phyloP scores from a whole-genome alignment of 257 asterid species.

The Nyctanthes arbortristis region DNA sequence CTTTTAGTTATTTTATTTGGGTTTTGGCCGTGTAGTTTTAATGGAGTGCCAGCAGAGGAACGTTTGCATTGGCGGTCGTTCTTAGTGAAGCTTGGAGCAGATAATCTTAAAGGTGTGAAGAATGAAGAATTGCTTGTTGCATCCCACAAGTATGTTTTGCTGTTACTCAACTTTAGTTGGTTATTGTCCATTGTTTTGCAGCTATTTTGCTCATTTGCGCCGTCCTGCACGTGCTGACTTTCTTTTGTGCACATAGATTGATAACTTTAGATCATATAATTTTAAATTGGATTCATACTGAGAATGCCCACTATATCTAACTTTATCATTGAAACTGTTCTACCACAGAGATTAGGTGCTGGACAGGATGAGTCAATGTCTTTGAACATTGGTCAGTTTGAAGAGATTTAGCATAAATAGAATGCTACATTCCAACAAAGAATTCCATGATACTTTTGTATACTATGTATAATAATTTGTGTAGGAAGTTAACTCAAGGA shows the following conservation, averaged over 20 bases:
- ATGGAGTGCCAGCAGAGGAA: conserved; percentile 97
- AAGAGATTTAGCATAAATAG: not conserved
- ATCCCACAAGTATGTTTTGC: conserved; percentile 43
- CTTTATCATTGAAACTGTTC: not conserved
- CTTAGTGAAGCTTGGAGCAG: conserved; percentile 89
- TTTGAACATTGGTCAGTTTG: not conserved
- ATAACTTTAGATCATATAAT: not conserved
- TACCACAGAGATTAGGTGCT: not conserved
- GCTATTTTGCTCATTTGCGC: not conserved
- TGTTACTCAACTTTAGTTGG: not conserved
- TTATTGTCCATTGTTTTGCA: not conserved
- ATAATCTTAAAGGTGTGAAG: conserved; percentile 84
- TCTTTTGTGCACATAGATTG: not conserved
- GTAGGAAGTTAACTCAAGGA: conserved; percentile 4
- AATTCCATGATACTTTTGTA: not conserved
- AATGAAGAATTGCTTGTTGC: conserved; percentile 97
- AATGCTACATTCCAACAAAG: not conserved
- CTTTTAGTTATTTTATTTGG: not conserved
- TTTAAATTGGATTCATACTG: not conserved
- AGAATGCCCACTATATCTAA: not conserved
- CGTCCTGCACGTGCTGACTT: not conserved
- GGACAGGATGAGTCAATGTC: not conserved
- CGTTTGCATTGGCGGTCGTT: conserved; percentile 95
- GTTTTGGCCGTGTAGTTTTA: conserved; percentile 49
- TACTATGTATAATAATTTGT: not conserved